A percentile compares a stretch with the other conserved stretches of the same genome.
Evolutionary conservation across 257 asterid genomes (phyloP).

Genomic region (Cynanchum wilfordii): DNA sequence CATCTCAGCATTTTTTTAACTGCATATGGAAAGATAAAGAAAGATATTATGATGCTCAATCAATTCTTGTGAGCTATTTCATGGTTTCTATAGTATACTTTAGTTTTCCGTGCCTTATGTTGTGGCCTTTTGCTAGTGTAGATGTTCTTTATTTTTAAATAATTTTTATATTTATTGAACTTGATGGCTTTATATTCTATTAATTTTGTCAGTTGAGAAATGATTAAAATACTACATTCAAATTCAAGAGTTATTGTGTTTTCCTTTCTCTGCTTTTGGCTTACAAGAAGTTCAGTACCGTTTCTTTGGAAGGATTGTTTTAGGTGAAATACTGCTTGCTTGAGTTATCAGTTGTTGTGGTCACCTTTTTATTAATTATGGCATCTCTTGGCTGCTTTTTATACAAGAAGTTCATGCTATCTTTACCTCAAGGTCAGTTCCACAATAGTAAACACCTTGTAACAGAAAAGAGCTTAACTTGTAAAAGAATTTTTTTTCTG

Average conservation of each 20-base stretch:
- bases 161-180: background rate
- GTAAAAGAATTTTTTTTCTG: background rate
- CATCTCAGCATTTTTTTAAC: background rate
- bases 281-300: too few relatives aligned
- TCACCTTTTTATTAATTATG: background rate
- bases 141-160: background rate
- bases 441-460: background rate
- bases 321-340: background rate
- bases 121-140: background rate
- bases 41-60: background rate
- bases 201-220: conserved; percentile 4
- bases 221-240: background rate
- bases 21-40: background rate
- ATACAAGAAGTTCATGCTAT: background rate
- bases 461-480: background rate
- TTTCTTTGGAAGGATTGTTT: background rate
- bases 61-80: background rate
- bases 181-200: background rate
- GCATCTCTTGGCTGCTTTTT: background rate
- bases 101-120: background rate
- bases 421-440: background rate
- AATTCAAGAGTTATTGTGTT: background rate
- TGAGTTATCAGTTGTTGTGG: background rate
- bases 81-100: background rate
- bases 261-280: background rate